Percentiles rank a stretch among this genome's conserved stretches.
Evolutionary conservation across 1,284 basidiomycete species (phyloP).

Genomic region (Ceratorhiza oryzae-sativae): DNA sequence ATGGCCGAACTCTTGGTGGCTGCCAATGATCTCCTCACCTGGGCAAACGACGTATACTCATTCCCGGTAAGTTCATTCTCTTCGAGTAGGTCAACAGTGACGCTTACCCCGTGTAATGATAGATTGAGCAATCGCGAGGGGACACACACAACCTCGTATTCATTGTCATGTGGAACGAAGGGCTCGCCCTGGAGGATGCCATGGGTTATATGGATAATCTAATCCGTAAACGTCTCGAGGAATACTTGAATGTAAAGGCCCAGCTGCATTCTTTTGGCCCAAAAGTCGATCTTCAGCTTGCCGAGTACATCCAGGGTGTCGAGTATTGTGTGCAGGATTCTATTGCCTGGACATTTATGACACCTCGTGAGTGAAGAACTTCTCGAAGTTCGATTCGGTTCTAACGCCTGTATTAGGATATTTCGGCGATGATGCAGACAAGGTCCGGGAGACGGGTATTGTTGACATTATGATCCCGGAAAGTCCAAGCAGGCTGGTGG

Average conservation of each 20-base stretch:
- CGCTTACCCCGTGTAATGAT: too few relatives aligned
- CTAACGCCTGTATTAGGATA: constrained; percentile 17
- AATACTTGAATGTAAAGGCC: constrained; percentile 53
- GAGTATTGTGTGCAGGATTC: constrained; percentile 53
- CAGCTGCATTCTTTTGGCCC: constrained; percentile 55
- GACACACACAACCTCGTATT: constrained; percentile 60
- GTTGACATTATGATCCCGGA: constrained; percentile 6
- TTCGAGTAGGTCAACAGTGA: too few relatives aligned
- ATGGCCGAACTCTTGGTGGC: constrained; percentile 61
- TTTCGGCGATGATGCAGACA: neutral
- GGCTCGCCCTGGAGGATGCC: constrained; percentile 55
- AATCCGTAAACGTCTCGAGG: constrained; percentile 53
- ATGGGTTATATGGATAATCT: constrained; percentile 56
- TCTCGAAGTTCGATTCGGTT: too few relatives aligned
- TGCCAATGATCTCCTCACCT: constrained; percentile 58
- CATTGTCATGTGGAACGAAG: constrained; percentile 56
- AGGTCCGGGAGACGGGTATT: neutral
- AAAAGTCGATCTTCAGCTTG: constrained; percentile 53
- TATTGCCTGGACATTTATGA: constrained; percentile 49
- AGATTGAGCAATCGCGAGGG: neutral
- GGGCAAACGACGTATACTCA: constrained; percentile 12
- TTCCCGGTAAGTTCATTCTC: neutral
- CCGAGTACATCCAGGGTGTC: constrained; percentile 53
- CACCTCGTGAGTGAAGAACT: neutral
- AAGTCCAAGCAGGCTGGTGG: neutral